Base-by-base conservation (phyloP, 352 stramenopile genomes). In the Phytophthora pseudosyringae region DNA sequence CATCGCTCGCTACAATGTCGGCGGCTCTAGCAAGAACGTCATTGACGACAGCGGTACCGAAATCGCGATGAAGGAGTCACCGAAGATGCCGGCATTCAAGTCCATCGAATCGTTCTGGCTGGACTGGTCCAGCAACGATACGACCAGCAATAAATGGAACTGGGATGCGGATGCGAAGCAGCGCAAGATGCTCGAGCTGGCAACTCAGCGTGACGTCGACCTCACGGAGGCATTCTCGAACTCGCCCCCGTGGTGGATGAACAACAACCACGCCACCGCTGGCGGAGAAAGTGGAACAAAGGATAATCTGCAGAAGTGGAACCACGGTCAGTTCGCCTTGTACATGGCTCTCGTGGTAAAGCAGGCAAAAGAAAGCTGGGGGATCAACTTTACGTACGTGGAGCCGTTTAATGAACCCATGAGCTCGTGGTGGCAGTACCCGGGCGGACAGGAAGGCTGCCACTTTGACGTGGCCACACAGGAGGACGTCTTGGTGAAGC, bases 231-330 rank as follows among this genome's bases (percentile, higher is more conserved):
- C 76, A 0, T 88, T 87, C 44, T 83, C 78, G 4, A 88, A 89
- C 53, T 76, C 80, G 40, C 78, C 78, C 5, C 80, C 80, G 11
- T 89, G 80, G 80, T 89, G 80, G 80, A 89, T 88, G 80, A 83
- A 63, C 31, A 72, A 67, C 55, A 88, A 88, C 58, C 63, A 78
- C 46, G 74, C 78, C 0, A 79, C 78, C 11, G 78, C 80, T 11
- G 80, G 80, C 35, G 78, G 68, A 36, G 55, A 64, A 15, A 69
- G 60, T 5, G 67, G 78, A 21, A 69, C 53, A 6, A 71, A 71
- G 21, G 76, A 85, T 54, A 89, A 89, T 41, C 54, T 88, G 9
- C 71, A 83, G 39, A 57, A 51, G 29, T 83, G 73, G 76, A 84
- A 83, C 58, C 57, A 80, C n/a, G 62, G 73, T 1, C 35, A 69